These are phyloP conservation scores for Bauhinia variegata DNA, from an alignment of 306 rosid species.

Conservation along the genomic window DNA sequence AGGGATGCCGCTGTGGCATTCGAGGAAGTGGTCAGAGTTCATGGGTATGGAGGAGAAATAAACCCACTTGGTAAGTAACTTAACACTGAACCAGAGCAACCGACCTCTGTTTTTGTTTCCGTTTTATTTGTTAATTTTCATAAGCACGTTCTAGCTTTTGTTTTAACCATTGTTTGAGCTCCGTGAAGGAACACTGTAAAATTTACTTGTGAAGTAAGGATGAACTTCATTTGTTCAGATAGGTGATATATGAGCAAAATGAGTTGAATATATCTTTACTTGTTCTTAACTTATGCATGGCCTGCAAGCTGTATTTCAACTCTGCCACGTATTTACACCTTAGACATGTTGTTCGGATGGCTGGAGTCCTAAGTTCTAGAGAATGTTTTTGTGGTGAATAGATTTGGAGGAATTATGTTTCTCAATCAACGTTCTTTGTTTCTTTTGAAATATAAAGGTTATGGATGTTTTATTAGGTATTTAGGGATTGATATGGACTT, in stretches of 20 bases:
- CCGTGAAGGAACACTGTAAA: background rate
- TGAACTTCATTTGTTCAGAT: background rate
- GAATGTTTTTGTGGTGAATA: background rate
- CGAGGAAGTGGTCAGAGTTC: conserved; percentile 92
- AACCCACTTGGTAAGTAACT: conserved; percentile 91
- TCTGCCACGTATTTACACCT: background rate
- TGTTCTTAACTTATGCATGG: background rate
- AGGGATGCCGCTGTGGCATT: conserved; percentile 92
- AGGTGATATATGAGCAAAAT: background rate
- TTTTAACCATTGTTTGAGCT: background rate
- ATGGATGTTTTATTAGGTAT: conserved; percentile 11
- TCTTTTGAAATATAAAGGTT: background rate
- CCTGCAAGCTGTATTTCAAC: background rate
- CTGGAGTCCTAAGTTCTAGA: background rate
- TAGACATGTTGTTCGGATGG: background rate
- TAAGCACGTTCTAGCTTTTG: background rate
- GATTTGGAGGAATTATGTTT: background rate
- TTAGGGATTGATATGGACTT: background rate
- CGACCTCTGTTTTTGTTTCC: conserved; percentile 37
- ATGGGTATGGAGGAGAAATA: conserved; percentile 92
- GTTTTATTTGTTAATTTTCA: background rate
- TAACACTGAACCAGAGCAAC: conserved; percentile 11
- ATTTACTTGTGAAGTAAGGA: conserved; percentile 5
- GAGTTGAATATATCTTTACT: background rate
- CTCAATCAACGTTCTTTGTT: background rate